Evolutionary conservation across 2,329 filamentous ascomycete species (phyloP).

Genomic region (Diaporthe sp.): DNA sequence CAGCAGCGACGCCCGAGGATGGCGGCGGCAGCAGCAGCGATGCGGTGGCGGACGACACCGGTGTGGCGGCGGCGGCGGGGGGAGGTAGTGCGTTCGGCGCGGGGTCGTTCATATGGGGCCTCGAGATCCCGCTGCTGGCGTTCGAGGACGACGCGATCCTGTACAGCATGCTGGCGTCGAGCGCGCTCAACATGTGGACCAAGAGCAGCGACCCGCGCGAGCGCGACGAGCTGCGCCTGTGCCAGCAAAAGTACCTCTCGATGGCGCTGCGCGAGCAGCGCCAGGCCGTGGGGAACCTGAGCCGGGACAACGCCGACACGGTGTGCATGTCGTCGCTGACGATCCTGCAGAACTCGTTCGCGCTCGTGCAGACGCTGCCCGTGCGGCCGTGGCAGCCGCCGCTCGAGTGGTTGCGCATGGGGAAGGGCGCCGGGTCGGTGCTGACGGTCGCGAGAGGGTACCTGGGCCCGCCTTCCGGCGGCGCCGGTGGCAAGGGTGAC

Average conservation of each 20-base stretch:
- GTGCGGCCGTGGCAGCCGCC: constrained; percentile 54
- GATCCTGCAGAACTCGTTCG: constrained; percentile 53
- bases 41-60: neutral
- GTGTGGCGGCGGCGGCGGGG: neutral
- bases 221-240: constrained; percentile 39
- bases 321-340: constrained; percentile 51
- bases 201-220: constrained; percentile 36
- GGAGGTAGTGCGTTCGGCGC: neutral
- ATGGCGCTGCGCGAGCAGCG: constrained; percentile 53
- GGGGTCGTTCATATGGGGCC: constrained; percentile 45
- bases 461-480: constrained; percentile 37
- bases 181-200: constrained; percentile 53
- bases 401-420: constrained; percentile 52
- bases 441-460: constrained; percentile 46
- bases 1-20: constrained; percentile 19
- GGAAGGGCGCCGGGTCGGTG: constrained; percentile 50
- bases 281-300: constrained; percentile 49
- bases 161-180: constrained; percentile 51
- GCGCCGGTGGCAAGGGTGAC: constrained; percentile 31
- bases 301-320: constrained; percentile 48
- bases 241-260: constrained; percentile 53
- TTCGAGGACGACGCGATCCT: constrained; percentile 50
- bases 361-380: constrained; percentile 53
- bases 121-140: constrained; percentile 50
- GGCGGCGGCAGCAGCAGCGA: neutral